A percentile compares a stretch with the other conserved stretches of the same genome.
Conservation (phyloP, 179 eudicot genomes). For the Sideroxylon spinosum region DNA sequence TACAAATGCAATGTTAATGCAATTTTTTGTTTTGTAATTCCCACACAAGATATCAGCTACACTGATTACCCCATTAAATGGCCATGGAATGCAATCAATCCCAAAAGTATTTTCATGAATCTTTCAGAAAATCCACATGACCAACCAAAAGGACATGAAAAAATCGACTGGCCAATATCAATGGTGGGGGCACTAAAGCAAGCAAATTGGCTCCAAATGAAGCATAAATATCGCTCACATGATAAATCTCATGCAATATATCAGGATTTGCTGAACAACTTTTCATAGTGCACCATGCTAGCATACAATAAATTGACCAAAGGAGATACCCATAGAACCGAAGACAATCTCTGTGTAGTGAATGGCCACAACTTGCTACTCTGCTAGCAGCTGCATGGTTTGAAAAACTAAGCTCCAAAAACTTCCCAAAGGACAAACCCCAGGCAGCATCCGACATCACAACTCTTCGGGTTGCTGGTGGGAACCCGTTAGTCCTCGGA, state of each 20-base stretch:
- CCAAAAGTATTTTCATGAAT: no score
- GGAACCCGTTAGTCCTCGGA: constrained; percentile 76
- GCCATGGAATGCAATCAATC: not conserved
- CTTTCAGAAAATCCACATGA: not conserved
- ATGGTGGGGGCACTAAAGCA: not conserved
- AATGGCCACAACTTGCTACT: constrained; percentile 98
- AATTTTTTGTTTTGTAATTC: no score
- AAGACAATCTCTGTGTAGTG: constrained; percentile 95
- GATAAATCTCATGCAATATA: not conserved
- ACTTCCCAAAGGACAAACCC: constrained; percentile 99
- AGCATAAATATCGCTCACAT: not conserved
- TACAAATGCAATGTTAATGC: no score
- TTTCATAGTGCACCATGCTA: not conserved
- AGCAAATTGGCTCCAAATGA: not conserved
- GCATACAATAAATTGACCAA: constrained; percentile 5
- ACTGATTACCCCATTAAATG: not conserved
- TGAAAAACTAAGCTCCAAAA: constrained; percentile 97
- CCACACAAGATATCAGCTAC: no score
- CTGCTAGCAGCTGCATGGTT: constrained; percentile 99
- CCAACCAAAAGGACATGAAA: not conserved
- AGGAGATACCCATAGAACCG: constrained; percentile 85
- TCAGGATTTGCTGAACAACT: not conserved
- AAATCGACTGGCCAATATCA: not conserved
- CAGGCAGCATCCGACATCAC: constrained; percentile 99
- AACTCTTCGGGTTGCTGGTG: constrained; percentile 92